Percentiles rank a stretch among this genome's conserved stretches.
Conservation (phyloP, 176 grass and related monocot genomes). For the Ananas comosus region DNA sequence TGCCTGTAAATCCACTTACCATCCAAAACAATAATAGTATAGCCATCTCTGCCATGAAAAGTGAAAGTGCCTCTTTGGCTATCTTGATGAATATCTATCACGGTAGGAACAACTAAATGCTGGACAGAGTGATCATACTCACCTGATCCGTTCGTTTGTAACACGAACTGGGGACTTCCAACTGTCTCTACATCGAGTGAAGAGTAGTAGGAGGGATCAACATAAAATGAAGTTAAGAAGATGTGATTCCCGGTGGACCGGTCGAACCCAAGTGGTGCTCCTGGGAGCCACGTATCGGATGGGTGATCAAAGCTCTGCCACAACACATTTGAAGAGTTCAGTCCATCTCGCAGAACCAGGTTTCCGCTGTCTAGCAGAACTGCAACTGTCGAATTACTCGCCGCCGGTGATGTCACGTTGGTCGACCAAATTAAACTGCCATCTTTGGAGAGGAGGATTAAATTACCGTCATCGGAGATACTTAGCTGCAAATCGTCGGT, state of each 20-base stretch:
- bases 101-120: too few relatives aligned
- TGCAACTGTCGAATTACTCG: slow-evolving; percentile 37
- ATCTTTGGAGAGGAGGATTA: slow-evolving; percentile 55
- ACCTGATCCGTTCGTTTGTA: too few relatives aligned
- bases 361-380: slow-evolving; percentile 41
- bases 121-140: too few relatives aligned
- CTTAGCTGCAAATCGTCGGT: slow-evolving; percentile 8
- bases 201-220: too few relatives aligned
- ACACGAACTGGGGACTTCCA: too few relatives aligned
- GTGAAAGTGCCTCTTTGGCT: too few relatives aligned
- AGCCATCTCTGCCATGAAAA: too few relatives aligned
- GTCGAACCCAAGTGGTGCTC: slow-evolving; percentile 43
- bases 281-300: slow-evolving; percentile 41
- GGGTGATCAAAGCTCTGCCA: slow-evolving; percentile 48
- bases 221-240: not conserved
- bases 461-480: slow-evolving; percentile 50
- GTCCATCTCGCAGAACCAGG: slow-evolving; percentile 29
- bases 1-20: slow-evolving; percentile 3
- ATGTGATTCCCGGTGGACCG: slow-evolving; percentile 37
- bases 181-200: too few relatives aligned
- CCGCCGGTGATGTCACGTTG: slow-evolving; percentile 19
- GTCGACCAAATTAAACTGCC: slow-evolving; percentile 47
- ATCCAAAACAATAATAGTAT: slow-evolving; percentile 17
- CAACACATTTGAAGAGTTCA: slow-evolving; percentile 15
- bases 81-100: too few relatives aligned